Evolutionary conservation across 2,329 filamentous ascomycete genomes (phyloP).

Genomic region (Alternaria sp.): DNA sequence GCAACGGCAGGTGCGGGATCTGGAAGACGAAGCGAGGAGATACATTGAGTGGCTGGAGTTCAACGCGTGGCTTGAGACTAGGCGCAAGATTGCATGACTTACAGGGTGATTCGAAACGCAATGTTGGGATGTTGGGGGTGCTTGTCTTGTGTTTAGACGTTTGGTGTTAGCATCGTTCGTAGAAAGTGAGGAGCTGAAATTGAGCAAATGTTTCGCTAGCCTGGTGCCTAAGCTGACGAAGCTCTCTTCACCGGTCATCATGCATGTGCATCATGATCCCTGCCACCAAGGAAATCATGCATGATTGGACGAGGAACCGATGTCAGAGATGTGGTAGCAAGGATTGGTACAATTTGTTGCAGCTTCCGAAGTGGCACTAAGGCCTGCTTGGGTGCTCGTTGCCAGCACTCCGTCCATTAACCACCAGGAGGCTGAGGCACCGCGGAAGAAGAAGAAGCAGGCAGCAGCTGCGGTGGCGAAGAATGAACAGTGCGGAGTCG

Average conservation of each 20-base stretch:
- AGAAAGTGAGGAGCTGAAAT: too few relatives aligned
- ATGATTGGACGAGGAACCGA: too few relatives aligned
- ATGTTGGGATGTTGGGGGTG: not conserved
- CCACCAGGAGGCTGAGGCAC: too few relatives aligned
- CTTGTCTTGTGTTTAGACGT: not conserved
- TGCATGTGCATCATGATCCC: too few relatives aligned
- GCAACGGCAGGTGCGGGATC: too few relatives aligned
- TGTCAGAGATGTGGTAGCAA: rapidly evolving
- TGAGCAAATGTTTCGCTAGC: too few relatives aligned
- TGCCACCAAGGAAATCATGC: rapidly evolving
- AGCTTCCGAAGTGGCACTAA: rapidly evolving
- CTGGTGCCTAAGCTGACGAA: too few relatives aligned
- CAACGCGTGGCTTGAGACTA: not conserved
- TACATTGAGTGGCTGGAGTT: not conserved
- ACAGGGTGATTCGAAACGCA: rapidly evolving
- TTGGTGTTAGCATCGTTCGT: not conserved
- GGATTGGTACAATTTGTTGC: too few relatives aligned
- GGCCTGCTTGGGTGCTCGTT: too few relatives aligned
- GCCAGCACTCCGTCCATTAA: too few relatives aligned
- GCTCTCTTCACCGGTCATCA: too few relatives aligned
- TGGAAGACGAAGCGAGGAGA: not conserved
- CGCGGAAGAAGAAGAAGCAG: too few relatives aligned
- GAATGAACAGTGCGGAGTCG: rapidly evolving
- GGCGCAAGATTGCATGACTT: not conserved
- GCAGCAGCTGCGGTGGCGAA: rapidly evolving